Conservation (phyloP, 2,329 filamentous ascomycete genomes). For the Claviceps quebecensis region DNA sequence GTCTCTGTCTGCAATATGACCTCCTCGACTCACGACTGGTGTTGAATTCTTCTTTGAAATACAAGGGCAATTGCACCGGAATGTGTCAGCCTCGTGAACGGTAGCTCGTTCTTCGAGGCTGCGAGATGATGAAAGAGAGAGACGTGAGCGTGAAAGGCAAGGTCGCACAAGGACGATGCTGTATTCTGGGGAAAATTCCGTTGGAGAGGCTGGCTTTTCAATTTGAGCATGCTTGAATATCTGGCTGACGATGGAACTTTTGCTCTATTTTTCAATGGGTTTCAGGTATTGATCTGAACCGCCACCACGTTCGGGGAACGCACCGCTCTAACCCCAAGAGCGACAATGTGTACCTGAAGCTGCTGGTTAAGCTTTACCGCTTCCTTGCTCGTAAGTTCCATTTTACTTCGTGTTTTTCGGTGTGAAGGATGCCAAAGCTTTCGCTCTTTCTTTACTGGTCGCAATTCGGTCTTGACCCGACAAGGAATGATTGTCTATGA, state of each 20-base stretch:
- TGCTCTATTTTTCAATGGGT: conserved; percentile 16
- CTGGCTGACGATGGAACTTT: conserved; percentile 43
- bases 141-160: background rate
- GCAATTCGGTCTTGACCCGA: background rate
- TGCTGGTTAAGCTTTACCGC: conserved; percentile 96
- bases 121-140: background rate
- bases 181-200: background rate
- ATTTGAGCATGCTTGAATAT: conserved; percentile 48
- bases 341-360: conserved; percentile 94
- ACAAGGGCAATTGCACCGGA: conserved; percentile 5
- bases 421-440: background rate
- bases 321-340: conserved; percentile 95
- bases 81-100: background rate
- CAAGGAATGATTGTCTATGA: background rate
- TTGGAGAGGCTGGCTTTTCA: conserved; percentile 8
- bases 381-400: conserved; percentile 70
- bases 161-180: background rate
- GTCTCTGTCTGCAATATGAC: background rate
- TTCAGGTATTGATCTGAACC: conserved; percentile 57
- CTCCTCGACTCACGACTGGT: conserved; percentile 2
- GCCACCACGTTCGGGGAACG: conserved; percentile 53
- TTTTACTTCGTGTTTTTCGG: conserved; percentile 24
- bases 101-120: background rate
- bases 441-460: background rate
- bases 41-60: conserved; percentile 5